Percentiles rank a stretch among this genome's conserved stretches.
These are phyloP conservation scores for Fusarium hainanense DNA, from an alignment of 2,329 filamentous ascomycete species.

Conservation along the genomic window DNA sequence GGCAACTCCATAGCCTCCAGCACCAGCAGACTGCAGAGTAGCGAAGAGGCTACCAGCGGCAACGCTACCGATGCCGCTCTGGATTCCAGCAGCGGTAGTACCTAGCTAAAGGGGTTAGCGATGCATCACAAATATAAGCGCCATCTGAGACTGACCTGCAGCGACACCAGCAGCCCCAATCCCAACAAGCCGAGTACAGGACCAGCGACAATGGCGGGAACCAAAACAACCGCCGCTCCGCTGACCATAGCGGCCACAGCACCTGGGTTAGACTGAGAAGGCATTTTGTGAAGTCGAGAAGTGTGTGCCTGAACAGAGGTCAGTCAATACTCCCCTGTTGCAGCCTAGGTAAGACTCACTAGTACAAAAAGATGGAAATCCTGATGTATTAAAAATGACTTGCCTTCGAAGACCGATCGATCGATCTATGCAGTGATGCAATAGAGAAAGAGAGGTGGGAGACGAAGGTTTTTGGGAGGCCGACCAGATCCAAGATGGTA, in stretches of 20 bases:
- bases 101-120: conserved; percentile 23
- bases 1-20: conserved; percentile 45
- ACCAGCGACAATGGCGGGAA: neutral
- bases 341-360: neutral
- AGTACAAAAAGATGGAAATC: neutral
- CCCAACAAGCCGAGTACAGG: neutral
- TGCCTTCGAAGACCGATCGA: neutral
- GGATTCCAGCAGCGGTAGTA: conserved; percentile 41
- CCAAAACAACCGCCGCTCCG: neutral
- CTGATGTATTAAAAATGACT: neutral
- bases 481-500: neutral
- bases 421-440: neutral
- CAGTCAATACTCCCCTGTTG: neutral
- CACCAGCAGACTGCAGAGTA: conserved; percentile 48
- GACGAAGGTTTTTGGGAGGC: neutral
- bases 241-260: neutral
- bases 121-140: neutral
- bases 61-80: conserved; percentile 48
- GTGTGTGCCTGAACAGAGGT: neutral
- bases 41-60: conserved; percentile 43
- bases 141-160: neutral
- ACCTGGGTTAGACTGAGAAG: neutral
- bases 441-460: too few species aligned
- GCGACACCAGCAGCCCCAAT: neutral
- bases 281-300: neutral